Percentiles rank a stretch among this genome's conserved stretches.
These are phyloP conservation scores for Tuber aestivum DNA, from an alignment of 495 filamentous ascomycete genomes.

Conservation along the genomic window DNA sequence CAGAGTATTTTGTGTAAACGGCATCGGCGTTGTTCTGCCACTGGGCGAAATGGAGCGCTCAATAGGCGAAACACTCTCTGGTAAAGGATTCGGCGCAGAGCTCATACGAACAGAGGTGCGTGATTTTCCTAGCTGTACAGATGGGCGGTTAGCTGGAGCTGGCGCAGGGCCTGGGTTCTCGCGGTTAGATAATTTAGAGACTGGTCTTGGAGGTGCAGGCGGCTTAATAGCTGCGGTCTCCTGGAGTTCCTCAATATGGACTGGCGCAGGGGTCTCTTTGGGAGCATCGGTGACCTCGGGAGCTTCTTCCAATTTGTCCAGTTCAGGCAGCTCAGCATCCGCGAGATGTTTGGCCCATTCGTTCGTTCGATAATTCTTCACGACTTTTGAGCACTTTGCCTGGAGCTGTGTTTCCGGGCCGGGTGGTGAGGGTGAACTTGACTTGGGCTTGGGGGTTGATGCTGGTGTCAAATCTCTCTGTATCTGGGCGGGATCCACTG, in stretches of 20 bases:
- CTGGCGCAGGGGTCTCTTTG: conserved; percentile 55
- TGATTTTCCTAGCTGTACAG: background rate
- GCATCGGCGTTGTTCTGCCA: conserved; percentile 26
- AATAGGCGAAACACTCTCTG: conserved; percentile 30
- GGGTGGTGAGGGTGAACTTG: conserved; percentile 13
- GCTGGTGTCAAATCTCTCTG: conserved; percentile 26
- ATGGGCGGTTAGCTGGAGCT: background rate
- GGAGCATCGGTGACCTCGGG: conserved; percentile 43
- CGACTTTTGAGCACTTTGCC: conserved; percentile 55
- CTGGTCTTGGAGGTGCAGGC: conserved; percentile 43
- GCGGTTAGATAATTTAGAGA: conserved; percentile 30
- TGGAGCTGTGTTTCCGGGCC: conserved; percentile 7
- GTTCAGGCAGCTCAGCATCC: conserved; percentile 67
- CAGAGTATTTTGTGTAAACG: conserved; percentile 51
- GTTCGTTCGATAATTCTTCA: conserved; percentile 80
- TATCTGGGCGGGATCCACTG: background rate
- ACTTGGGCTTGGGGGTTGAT: conserved; percentile 29
- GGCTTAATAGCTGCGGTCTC: conserved; percentile 58
- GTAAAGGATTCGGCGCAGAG: conserved; percentile 14
- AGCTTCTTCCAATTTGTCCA: conserved; percentile 52
- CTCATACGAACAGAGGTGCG: conserved; percentile 9
- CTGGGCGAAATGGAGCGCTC: conserved; percentile 37
- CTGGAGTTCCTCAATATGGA: conserved; percentile 61
- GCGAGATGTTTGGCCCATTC: conserved; percentile 93
- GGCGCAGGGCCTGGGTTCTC: conserved; percentile 8